Conservation (phyloP, 1,284 basidiomycete species). For the Coriolopsis trogii region DNA sequence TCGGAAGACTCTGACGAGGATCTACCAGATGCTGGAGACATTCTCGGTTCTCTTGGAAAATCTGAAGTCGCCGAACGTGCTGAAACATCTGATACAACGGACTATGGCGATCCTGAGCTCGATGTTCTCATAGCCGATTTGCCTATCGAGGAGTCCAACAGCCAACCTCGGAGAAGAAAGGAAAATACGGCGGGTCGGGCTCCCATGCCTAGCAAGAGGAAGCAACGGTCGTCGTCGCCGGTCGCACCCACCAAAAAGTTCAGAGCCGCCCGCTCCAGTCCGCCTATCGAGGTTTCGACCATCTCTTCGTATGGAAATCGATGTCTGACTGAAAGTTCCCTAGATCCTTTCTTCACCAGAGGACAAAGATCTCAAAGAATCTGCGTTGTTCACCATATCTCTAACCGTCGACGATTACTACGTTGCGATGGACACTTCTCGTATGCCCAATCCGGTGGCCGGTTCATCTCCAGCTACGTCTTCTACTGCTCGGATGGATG, state of each 20-base stretch:
- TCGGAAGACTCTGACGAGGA: slow-evolving; percentile 42
- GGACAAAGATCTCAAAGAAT: too few species aligned
- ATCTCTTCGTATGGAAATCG: not conserved
- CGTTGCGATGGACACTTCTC: not conserved
- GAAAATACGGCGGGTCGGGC: not conserved
- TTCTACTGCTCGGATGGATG: slow-evolving; percentile 2
- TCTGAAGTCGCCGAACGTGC: slow-evolving; percentile 1
- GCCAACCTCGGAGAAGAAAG: not conserved
- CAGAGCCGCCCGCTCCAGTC: not conserved
- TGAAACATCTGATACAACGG: slow-evolving; percentile 24
- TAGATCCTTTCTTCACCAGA: too few species aligned
- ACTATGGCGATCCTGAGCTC: slow-evolving; percentile 43
- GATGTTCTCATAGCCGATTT: slow-evolving; percentile 38
- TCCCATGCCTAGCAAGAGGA: slow-evolving; percentile 21
- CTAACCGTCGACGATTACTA: too few species aligned
- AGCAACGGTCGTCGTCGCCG: not conserved
- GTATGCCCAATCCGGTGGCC: not conserved
- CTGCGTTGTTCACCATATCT: too few species aligned
- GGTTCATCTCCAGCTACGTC: slow-evolving; percentile 8
- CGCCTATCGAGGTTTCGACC: slow-evolving; percentile 9
- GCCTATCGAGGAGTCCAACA: slow-evolving; percentile 1
- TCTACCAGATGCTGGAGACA: slow-evolving; percentile 46
- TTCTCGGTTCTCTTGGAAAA: slow-evolving; percentile 27
- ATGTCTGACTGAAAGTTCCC: too few species aligned
- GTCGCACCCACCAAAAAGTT: not conserved